A percentile compares a stretch with the other conserved stretches of the same genome.
phyloP scores from a whole-genome alignment of 331 rosid genomes.

The Cydonia oblonga region DNA sequence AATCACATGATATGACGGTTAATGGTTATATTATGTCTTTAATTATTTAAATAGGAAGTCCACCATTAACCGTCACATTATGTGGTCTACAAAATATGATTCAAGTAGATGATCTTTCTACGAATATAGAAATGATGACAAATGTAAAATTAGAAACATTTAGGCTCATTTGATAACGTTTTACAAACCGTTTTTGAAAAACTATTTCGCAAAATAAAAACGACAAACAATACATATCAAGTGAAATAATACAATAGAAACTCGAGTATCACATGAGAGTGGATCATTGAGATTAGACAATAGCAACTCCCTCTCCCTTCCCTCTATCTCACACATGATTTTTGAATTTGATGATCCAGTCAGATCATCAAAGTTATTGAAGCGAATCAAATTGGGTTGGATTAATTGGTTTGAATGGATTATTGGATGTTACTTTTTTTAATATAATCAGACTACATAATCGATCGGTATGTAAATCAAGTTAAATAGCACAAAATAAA shows the following conservation, averaged over 20 bases:
- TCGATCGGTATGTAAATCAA: background rate
- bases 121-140: too few relatives aligned
- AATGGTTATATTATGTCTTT: too few relatives aligned
- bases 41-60: too few relatives aligned
- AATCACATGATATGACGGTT: too few relatives aligned
- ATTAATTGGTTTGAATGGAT: background rate
- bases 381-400: background rate
- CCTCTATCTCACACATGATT: background rate
- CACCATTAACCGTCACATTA: too few relatives aligned
- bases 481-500: background rate
- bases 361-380: background rate
- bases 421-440: background rate
- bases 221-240: too few relatives aligned
- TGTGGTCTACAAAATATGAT: too few relatives aligned
- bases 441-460: background rate
- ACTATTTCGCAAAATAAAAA: background rate
- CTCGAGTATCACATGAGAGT: background rate
- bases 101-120: too few relatives aligned
- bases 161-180: background rate
- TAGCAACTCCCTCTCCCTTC: background rate
- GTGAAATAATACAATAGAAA: background rate
- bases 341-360: background rate
- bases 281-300: background rate
- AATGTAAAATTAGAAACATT: background rate
- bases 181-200: background rate